Conservation (phyloP, 306 rosid species). For the Castanea mollissima region DNA sequence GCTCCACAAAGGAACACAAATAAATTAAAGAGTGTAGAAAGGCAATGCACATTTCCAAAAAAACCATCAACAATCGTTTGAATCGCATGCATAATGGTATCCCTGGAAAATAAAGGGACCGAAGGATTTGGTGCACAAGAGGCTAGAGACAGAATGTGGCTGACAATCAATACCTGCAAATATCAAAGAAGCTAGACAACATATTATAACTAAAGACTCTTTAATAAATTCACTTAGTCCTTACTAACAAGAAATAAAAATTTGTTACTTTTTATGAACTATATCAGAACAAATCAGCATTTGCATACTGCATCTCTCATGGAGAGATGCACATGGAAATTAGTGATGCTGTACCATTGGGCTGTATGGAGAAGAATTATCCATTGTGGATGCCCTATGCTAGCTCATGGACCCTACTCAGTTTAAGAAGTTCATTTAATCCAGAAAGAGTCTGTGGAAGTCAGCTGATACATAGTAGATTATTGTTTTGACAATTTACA, state of each 20-base stretch:
- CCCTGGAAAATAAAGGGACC: constrained; percentile 69
- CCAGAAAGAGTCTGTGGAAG: too few species aligned
- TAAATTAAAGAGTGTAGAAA: constrained; percentile 4
- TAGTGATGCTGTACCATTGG: neutral
- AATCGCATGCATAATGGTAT: constrained; percentile 50
- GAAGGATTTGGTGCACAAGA: constrained; percentile 63
- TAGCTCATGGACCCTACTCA: too few species aligned
- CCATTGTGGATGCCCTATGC: too few species aligned
- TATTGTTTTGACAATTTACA: too few species aligned
- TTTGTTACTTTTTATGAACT: neutral
- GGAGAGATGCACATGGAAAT: neutral
- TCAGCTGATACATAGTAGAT: too few species aligned
- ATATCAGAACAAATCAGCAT: constrained; percentile 7
- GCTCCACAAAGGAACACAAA: neutral
- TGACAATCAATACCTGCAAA: constrained; percentile 73
- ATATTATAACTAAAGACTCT: constrained; percentile 5
- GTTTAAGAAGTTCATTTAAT: too few species aligned
- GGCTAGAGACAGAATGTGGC: constrained; percentile 72
- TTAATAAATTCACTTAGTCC: constrained; percentile 3
- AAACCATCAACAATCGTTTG: constrained; percentile 89
- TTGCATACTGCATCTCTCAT: neutral
- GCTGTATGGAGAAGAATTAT: too few species aligned
- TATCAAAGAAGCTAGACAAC: constrained; percentile 18
- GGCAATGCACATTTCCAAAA: constrained; percentile 56
- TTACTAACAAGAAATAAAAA: neutral